Base-by-base conservation (phyloP, 306 rosid genomes). In the Hippophae tibetana region DNA sequence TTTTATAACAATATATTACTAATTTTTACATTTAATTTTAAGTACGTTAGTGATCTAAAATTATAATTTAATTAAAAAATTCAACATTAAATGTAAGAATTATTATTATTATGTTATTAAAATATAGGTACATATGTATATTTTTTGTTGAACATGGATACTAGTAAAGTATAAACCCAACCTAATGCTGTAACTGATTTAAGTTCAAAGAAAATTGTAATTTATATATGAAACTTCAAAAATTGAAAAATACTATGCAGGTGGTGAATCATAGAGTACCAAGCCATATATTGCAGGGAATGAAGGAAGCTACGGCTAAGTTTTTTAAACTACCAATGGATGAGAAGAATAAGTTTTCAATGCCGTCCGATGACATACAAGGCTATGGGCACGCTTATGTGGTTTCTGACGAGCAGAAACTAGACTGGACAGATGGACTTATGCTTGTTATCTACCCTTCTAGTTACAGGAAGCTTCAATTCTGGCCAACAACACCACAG, bases 261-360 rank as follows among this genome's bases (percentile, higher is more conserved):
- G 55, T 78, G 52, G 73, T 75, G 1, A 78, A 78, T 55, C 84
- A 82, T 54, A 78, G 75, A 6, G 71, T 69, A 41, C 42, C 55
- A 64, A 69, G 63, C 26, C 61, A 69, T 26, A 56, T 78, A 53
- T 1, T 72, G 54, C 56, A 67, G 44, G 61, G 13, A 11, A 72
- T 72, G 81, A 75, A 47, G 63, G 73, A 78, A 31, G 69, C 44
- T 45, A 25, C 72, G 45, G 7, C 23, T 6, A 52, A 71, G 54
- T 76, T 79, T 75, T 73, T 82, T 44, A 48, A 63, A 14, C 88
- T 79, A 60, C 71, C 87, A 11, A 26, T 72, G 55, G 73, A 75
- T 69, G 84, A 81, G 75, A 81, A 79, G 61, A 66, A 65, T 38
- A 73, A 66, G 56, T 46, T 70, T 68, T 44, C 77, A 5, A 68